These are phyloP conservation scores for Cryptococcus hybrid DNA, from an alignment of 1,284 basidiomycete genomes.

Conservation along the genomic window DNA sequence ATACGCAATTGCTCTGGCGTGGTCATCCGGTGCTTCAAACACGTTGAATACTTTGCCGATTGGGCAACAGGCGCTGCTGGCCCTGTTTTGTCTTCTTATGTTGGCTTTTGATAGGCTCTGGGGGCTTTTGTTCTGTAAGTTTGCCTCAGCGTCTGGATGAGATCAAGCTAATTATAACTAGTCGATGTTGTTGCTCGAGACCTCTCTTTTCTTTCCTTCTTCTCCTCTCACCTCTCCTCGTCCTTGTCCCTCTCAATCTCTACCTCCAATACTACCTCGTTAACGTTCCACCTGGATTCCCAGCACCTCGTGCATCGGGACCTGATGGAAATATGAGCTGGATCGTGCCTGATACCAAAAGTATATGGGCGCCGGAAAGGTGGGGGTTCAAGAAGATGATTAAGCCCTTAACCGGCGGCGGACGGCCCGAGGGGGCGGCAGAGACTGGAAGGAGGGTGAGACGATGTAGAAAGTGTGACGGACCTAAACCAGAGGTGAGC, in stretches of 20 bases:
- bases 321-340: slow-evolving; percentile 24
- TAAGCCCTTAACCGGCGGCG: slow-evolving; percentile 11
- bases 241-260: slow-evolving; percentile 73
- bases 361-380: slow-evolving; percentile 27
- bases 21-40: slow-evolving; percentile 84
- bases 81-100: slow-evolving; percentile 78
- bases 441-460: slow-evolving; percentile 47
- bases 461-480: slow-evolving; percentile 67
- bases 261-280: slow-evolving; percentile 80
- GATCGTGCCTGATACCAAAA: slow-evolving; percentile 20
- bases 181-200: slow-evolving; percentile 66
- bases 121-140: slow-evolving; percentile 80
- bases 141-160: neutral
- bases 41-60: slow-evolving; percentile 73
- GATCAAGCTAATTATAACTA: slow-evolving; percentile 34
- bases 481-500: slow-evolving; percentile 77
- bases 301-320: slow-evolving; percentile 36
- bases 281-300: slow-evolving; percentile 70
- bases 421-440: neutral
- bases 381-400: slow-evolving; percentile 52
- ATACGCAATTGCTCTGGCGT: slow-evolving; percentile 3
- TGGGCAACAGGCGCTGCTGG: slow-evolving; percentile 84
- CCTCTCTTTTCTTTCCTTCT: slow-evolving; percentile 56
- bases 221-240: slow-evolving; percentile 62
- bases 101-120: slow-evolving; percentile 64